These are phyloP conservation scores for Cenchrus americanus DNA, from an alignment of 176 grass and related monocot genomes.

Conservation along the genomic window DNA sequence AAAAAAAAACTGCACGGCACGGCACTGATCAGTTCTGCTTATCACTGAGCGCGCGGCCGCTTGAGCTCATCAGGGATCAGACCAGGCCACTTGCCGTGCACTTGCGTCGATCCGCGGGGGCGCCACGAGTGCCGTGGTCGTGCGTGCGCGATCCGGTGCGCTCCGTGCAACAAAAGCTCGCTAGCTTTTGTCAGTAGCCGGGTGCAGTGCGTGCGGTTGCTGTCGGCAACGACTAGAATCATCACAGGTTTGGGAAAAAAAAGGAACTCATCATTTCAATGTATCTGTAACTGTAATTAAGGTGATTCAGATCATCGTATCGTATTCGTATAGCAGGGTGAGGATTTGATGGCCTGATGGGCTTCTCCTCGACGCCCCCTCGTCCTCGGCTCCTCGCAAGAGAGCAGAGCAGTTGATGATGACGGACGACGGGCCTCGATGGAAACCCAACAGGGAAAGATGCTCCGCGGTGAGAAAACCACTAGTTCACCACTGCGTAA, in stretches of 20 bases:
- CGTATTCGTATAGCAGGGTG: too few species aligned
- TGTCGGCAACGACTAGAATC: constrained; percentile 6
- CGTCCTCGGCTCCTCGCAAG: not conserved
- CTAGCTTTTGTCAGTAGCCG: constrained; percentile 23
- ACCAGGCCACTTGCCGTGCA: constrained; percentile 25
- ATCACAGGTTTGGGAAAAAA: not conserved
- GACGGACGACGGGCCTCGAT: not conserved
- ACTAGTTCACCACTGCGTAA: not conserved
- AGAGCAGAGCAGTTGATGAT: not conserved
- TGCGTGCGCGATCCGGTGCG: not conserved
- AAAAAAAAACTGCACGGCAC: not conserved
- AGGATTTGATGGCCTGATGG: too few species aligned
- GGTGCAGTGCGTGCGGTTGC: not conserved
- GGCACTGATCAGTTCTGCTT: not conserved
- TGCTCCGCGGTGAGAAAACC: not conserved
- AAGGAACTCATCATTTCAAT: too few species aligned
- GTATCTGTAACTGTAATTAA: too few species aligned
- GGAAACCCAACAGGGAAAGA: constrained; percentile 5
- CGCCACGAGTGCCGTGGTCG: not conserved
- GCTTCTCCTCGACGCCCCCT: too few species aligned
- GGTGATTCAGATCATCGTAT: too few species aligned
- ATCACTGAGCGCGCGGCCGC: not conserved
- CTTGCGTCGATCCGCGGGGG: not conserved
- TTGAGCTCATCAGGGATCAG: not conserved
- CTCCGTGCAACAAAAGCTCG: not conserved